phyloP scores from a whole-genome alignment of 2,329 filamentous ascomycete genomes.

The Camptophora hylomeconis region DNA sequence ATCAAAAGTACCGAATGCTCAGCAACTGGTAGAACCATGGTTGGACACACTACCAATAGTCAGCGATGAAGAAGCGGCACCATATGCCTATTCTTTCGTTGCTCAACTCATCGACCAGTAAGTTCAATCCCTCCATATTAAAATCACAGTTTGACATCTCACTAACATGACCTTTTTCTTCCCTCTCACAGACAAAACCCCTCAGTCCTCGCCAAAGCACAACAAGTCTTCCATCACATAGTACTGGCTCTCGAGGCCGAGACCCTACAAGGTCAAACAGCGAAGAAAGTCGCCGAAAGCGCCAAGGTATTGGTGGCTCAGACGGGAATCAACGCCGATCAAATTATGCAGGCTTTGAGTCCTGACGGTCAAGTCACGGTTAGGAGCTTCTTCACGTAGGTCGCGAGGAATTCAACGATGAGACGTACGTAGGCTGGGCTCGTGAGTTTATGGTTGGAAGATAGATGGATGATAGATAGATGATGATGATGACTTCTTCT shows the following conservation, averaged over 20 bases:
- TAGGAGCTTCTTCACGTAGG: constrained; percentile 53
- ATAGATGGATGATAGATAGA: no score
- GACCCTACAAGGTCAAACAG: constrained; percentile 74
- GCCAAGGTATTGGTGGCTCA: constrained; percentile 65
- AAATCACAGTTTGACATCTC: constrained; percentile 3
- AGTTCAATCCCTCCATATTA: constrained; percentile 31
- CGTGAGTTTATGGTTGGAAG: no score
- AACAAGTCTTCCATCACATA: constrained; percentile 72
- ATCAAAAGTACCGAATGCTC: constrained; percentile 59
- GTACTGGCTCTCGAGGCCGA: constrained; percentile 83
- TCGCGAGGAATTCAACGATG: no score
- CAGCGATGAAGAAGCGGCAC: constrained; percentile 94
- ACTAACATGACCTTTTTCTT: constrained; percentile 12
- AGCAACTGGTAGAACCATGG: constrained; percentile 73
- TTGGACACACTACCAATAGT: constrained; percentile 79
- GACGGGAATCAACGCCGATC: constrained; percentile 61
- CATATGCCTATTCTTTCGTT: constrained; percentile 87
- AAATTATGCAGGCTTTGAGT: constrained; percentile 61
- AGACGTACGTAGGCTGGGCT: no score
- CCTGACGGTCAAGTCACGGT: constrained; percentile 72
- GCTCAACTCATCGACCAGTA: constrained; percentile 88
- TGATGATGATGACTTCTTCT: no score
- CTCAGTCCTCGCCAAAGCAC: constrained; percentile 56
- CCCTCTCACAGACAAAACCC: constrained; percentile 76
- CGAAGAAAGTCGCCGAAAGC: constrained; percentile 59